Conservation (phyloP, 768 basidiomycete genomes). For the Phlebiopsis flavidoalba region DNA sequence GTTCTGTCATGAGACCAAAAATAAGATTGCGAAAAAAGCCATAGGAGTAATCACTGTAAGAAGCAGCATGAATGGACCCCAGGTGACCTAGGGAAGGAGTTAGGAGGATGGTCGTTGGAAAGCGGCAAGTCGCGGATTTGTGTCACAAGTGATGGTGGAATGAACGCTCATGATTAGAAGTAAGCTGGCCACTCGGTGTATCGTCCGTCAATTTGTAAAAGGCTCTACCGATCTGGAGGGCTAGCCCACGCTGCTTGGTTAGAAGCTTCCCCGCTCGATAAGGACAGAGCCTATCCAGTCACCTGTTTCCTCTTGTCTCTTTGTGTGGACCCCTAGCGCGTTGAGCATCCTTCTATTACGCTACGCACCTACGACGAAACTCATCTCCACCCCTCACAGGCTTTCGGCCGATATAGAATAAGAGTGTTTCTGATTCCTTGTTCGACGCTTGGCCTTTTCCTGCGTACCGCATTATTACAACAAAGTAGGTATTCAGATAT, state of each 20-base stretch:
- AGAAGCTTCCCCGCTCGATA: constrained; percentile 17
- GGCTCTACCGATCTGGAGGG: constrained; percentile 2
- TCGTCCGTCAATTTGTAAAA: constrained; percentile 21
- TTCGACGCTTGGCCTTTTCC: constrained; percentile 37
- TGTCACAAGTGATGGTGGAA: not conserved
- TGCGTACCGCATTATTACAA: constrained; percentile 27
- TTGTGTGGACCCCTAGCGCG: constrained; percentile 31
- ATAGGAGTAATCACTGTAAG: not conserved
- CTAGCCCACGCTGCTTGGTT: constrained; percentile 13
- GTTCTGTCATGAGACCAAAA: not conserved
- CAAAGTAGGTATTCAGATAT: constrained; percentile 15
- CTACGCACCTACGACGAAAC: not conserved
- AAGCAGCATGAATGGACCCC: not conserved
- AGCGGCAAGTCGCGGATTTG: not conserved
- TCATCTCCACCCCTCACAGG: constrained; percentile 26
- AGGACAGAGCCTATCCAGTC: constrained; percentile 30
- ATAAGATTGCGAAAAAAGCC: not conserved
- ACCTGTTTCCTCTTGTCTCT: constrained; percentile 28
- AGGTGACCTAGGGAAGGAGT: not conserved
- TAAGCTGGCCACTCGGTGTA: constrained; percentile 19
- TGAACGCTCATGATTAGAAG: not conserved
- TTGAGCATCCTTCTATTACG: constrained; percentile 14
- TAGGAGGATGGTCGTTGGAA: not conserved
- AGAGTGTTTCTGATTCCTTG: constrained; percentile 61
- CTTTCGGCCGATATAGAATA: constrained; percentile 39